Percentiles rank a stretch among this genome's conserved stretches.
Evolutionary conservation across 2,329 filamentous ascomycete genomes (phyloP).

Genomic region (Botrytis pseudocinerea): DNA sequence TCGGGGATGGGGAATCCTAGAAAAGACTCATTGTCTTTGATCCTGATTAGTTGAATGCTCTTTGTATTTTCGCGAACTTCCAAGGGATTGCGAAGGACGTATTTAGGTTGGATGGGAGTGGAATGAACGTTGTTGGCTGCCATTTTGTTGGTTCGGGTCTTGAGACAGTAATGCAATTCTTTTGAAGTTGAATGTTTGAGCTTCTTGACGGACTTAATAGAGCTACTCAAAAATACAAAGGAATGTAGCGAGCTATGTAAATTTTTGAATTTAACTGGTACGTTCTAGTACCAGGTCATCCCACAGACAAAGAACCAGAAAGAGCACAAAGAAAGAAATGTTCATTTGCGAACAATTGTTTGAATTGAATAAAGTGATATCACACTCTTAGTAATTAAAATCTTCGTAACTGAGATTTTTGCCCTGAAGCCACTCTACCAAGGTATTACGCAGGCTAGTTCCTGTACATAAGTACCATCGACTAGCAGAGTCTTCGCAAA

Average conservation of each 20-base stretch:
- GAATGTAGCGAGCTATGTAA: constrained; percentile 10
- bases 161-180: not conserved
- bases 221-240: constrained; percentile 10
- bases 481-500: constrained; percentile 41
- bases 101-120: constrained; percentile 26
- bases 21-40: constrained; percentile 32
- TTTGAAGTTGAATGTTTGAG: not conserved
- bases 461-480: constrained; percentile 63
- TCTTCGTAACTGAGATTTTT: constrained; percentile 51
- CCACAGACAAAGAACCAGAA: not conserved
- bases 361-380: not conserved
- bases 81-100: constrained; percentile 28
- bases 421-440: constrained; percentile 51
- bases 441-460: constrained; percentile 48
- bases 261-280: not conserved
- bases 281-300: not conserved
- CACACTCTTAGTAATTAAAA: constrained; percentile 44
- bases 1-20: constrained; percentile 32
- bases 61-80: constrained; percentile 27
- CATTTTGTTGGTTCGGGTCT: not conserved
- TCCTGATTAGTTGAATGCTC: constrained; percentile 32
- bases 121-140: constrained; percentile 12
- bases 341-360: constrained; percentile 20
- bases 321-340: not conserved
- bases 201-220: not conserved